Conservation (phyloP, 768 basidiomycete species). For the Leucocoprinus leucothites region DNA sequence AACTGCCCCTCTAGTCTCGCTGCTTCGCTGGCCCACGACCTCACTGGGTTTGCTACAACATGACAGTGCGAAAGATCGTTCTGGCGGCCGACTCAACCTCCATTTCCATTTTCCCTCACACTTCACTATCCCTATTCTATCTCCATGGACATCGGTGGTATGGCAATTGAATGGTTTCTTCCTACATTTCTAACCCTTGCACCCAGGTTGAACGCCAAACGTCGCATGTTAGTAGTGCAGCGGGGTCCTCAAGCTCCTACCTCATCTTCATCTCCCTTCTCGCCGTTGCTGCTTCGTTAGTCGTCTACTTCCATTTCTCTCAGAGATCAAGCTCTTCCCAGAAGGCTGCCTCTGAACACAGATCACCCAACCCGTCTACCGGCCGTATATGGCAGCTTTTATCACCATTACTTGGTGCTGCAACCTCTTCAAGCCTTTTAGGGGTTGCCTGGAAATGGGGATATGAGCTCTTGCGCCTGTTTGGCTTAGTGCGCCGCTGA, state of each 20-base stretch:
- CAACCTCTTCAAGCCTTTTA: not conserved
- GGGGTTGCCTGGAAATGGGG: not conserved
- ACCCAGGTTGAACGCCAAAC: conserved; percentile 75
- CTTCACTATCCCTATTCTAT: conserved; percentile 76
- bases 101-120: conserved; percentile 40
- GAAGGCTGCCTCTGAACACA: not conserved
- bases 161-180: conserved; percentile 14
- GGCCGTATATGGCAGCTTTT: not conserved
- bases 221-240: conserved; percentile 25
- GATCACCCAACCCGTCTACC: not conserved
- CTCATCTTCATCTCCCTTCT: not conserved
- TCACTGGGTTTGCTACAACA: conserved; percentile 13
- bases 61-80: conserved; percentile 13
- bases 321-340: not conserved
- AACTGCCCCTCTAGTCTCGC: not conserved
- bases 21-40: not conserved
- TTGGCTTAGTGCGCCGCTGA: conserved; percentile 8
- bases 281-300: too few relatives aligned
- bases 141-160: conserved; percentile 78
- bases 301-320: not conserved
- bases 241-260: not conserved
- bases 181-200: not conserved
- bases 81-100: not conserved
- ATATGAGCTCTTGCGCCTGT: not conserved
- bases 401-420: not conserved